These are phyloP conservation scores for Neoascochyta sp. DNA, from an alignment of 2,329 filamentous ascomycete species.

Conservation along the genomic window DNA sequence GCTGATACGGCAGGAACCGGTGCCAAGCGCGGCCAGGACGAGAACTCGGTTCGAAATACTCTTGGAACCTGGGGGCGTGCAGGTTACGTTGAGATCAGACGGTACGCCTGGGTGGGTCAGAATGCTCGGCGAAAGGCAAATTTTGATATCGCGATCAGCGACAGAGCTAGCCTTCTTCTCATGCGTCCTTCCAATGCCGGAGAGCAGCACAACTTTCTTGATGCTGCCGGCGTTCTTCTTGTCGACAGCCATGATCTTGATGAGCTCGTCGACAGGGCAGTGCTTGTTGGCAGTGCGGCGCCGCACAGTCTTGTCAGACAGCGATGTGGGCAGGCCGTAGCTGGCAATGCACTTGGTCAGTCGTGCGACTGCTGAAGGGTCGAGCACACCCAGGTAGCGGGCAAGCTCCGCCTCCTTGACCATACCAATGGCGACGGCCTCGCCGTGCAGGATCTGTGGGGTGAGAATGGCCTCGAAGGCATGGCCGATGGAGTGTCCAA, in stretches of 20 bases:
- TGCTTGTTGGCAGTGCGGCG: constrained; percentile 80
- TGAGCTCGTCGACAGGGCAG: constrained; percentile 79
- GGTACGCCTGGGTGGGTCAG: constrained; percentile 70
- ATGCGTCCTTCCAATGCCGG: constrained; percentile 81
- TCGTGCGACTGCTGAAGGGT: constrained; percentile 81
- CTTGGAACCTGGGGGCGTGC: constrained; percentile 91
- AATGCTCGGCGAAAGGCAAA: constrained; percentile 77
- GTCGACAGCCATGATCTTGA: constrained; percentile 94
- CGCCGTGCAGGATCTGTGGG: constrained; percentile 90
- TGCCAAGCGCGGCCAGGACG: constrained; percentile 85
- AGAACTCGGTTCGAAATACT: constrained; percentile 95
- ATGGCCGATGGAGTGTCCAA: constrained; percentile 96
- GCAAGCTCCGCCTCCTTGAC: constrained; percentile 95
- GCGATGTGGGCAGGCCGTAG: constrained; percentile 81
- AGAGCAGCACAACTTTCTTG: constrained; percentile 93
- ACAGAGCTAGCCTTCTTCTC: constrained; percentile 87
- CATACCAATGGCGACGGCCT: constrained; percentile 97
- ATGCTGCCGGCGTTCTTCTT: constrained; percentile 96
- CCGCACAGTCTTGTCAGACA: constrained; percentile 77
- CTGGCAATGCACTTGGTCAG: constrained; percentile 91
- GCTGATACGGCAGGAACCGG: constrained; percentile 79
- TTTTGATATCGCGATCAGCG: constrained; percentile 76
- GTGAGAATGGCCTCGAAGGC: constrained; percentile 94
- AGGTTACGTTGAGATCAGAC: constrained; percentile 62
- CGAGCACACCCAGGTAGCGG: constrained; percentile 79